These are phyloP conservation scores for Nemania sp. DNA, from an alignment of 2,329 filamentous ascomycete genomes.

Conservation along the genomic window DNA sequence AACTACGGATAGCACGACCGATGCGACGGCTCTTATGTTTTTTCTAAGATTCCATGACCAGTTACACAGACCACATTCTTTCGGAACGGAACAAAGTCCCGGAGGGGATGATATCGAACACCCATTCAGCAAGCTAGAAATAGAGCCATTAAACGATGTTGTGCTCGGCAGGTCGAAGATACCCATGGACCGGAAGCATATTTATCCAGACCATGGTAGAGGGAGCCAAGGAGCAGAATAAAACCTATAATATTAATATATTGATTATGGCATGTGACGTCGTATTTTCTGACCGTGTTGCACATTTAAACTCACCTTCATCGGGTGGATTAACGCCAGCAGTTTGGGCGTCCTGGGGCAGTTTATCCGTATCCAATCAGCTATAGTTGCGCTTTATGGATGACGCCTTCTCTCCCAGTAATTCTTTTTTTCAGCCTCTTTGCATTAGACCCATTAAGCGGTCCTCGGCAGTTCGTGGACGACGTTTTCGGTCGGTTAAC, in stretches of 20 bases:
- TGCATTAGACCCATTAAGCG: conserved; percentile 1
- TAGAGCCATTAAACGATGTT: conserved; percentile 2
- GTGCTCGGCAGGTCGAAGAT: conserved; percentile 10
- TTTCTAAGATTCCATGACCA: not conserved
- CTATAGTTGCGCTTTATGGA: not conserved
- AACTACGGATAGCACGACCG: not conserved
- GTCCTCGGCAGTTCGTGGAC: conserved; percentile 16
- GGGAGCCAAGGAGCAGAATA: not conserved
- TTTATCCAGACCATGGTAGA: conserved; percentile 3
- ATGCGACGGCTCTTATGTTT: conserved; percentile 15
- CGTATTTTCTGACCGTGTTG: conserved; percentile 1
- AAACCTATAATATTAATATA: conserved; percentile 3
- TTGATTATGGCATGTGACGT: not conserved
- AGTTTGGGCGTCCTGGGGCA: conserved; percentile 20
- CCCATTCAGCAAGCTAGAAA: conserved; percentile 1
- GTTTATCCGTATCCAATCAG: conserved; percentile 24
- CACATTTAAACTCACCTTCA: not conserved
- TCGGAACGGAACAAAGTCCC: conserved; percentile 28
- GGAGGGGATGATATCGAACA: conserved; percentile 9
- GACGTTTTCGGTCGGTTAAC: not conserved
- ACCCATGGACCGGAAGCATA: conserved; percentile 4
- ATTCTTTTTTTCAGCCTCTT: conserved; percentile 5
- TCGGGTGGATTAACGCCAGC: conserved; percentile 9
- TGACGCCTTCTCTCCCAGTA: conserved; percentile 1
- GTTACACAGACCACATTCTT: conserved; percentile 1